A percentile compares a stretch with the other conserved stretches of the same genome.
These are phyloP conservation scores for Penicillium daleae DNA, from an alignment of 495 filamentous ascomycete genomes.

Conservation along the genomic window DNA sequence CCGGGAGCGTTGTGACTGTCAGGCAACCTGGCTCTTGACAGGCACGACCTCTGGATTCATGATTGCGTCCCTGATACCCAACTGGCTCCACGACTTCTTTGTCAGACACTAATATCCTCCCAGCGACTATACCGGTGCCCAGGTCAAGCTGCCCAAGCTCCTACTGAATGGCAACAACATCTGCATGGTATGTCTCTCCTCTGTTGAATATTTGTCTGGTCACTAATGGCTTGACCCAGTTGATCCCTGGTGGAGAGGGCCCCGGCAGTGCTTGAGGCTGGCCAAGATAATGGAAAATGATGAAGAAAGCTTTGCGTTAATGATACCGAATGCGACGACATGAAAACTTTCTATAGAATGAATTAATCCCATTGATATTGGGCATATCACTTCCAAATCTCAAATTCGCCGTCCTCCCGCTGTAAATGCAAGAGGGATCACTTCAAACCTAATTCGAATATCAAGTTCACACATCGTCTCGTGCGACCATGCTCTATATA, in stretches of 20 bases:
- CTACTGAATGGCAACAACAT: slow-evolving; percentile 98
- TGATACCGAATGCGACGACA: slow-evolving; percentile 39
- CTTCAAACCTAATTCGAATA: too few relatives aligned
- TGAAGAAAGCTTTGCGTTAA: slow-evolving; percentile 35
- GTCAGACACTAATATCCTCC: slow-evolving; percentile 25
- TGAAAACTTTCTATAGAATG: slow-evolving; percentile 27
- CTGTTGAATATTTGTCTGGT: neutral
- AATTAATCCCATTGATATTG: slow-evolving; percentile 14
- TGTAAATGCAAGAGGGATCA: neutral
- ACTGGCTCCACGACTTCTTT: neutral
- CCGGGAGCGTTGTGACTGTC: neutral
- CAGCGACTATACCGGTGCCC: slow-evolving; percentile 86
- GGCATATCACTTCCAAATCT: neutral
- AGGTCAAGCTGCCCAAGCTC: slow-evolving; percentile 89
- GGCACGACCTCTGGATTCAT: neutral
- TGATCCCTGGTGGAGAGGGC: slow-evolving; percentile 87
- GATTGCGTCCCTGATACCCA: neutral
- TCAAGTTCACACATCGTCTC: too few relatives aligned
- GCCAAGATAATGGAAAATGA: slow-evolving; percentile 20
- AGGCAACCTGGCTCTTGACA: neutral
- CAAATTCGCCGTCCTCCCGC: neutral
- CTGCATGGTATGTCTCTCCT: slow-evolving; percentile 77
- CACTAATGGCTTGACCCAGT: slow-evolving; percentile 49
- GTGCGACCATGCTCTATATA: too few relatives aligned
- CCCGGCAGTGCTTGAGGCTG: slow-evolving; percentile 50